phyloP scores from a whole-genome alignment of 2,329 filamentous ascomycete genomes.

The Ophiostoma tasmaniense region DNA sequence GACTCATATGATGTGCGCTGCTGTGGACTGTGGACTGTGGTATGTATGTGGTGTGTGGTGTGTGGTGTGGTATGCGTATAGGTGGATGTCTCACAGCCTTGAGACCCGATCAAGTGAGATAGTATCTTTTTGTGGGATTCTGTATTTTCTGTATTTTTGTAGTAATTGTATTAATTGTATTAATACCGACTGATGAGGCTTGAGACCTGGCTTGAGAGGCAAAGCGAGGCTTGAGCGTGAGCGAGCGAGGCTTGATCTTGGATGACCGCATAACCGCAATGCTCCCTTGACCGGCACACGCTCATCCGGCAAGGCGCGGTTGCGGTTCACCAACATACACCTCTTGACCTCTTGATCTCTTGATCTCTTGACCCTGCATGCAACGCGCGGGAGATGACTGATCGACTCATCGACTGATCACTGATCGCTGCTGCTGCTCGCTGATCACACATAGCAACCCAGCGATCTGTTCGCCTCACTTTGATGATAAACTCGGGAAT shows the following conservation, averaged over 20 bases:
- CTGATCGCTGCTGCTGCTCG: too few relatives aligned
- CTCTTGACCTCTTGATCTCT: too few relatives aligned
- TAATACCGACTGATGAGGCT: too few relatives aligned
- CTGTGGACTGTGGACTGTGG: not conserved
- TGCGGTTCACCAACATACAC: not conserved
- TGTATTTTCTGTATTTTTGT: too few relatives aligned
- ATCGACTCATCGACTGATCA: not conserved
- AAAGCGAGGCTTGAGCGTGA: not conserved
- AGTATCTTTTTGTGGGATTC: too few relatives aligned
- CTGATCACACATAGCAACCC: not conserved
- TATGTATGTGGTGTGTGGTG: too few relatives aligned
- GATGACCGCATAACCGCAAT: not conserved
- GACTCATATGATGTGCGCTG: not conserved
- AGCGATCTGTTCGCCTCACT: not conserved
- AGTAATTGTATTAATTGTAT: too few relatives aligned
- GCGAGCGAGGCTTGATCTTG: too few relatives aligned
- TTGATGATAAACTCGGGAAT: not conserved
- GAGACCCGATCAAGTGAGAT: not conserved
- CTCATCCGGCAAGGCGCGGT: not conserved
- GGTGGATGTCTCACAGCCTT: not conserved
- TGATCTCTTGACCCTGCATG: not conserved
- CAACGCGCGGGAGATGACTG: not conserved
- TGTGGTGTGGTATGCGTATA: too few relatives aligned
- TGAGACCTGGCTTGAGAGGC: not conserved
- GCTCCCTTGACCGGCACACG: not conserved